phyloP scores from a whole-genome alignment of 108 stramenopile genomes.

The Cyclotella choctawhatcheeana region DNA sequence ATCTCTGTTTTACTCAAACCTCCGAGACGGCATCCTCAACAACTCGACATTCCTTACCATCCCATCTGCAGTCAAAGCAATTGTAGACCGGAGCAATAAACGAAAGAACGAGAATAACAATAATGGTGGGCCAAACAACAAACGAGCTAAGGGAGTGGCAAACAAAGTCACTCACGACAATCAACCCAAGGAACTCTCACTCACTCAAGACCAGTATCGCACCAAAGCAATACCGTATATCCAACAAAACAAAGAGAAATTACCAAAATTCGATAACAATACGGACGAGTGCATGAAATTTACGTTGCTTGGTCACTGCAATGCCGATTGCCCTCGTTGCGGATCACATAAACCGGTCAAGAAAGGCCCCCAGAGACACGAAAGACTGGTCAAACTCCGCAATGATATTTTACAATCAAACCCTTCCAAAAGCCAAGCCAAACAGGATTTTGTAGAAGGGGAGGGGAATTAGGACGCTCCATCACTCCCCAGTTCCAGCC shows the following conservation, averaged over 20 bases:
- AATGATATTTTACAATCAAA: no score
- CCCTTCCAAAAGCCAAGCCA: no score
- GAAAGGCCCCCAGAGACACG: no score
- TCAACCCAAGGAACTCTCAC: constrained; percentile 7
- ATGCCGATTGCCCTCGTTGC: constrained; percentile 6
- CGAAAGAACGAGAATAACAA: neutral
- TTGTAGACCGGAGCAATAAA: neutral
- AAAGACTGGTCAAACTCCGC: neutral
- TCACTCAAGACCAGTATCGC: neutral
- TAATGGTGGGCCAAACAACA: no score
- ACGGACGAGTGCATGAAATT: constrained; percentile 15
- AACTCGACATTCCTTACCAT: neutral
- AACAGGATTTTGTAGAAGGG: no score
- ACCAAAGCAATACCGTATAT: neutral
- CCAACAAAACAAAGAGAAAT: neutral
- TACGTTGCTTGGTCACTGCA: constrained; percentile 7
- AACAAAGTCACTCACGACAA: constrained; percentile 1
- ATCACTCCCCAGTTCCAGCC: no score
- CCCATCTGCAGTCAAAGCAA: neutral
- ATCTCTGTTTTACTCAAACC: neutral
- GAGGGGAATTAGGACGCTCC: no score
- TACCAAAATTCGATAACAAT: neutral
- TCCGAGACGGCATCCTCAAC: neutral
- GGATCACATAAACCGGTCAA: no score
- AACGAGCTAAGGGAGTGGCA: no score